phyloP scores from a whole-genome alignment of 306 rosid genomes.

The Castanea mollissima region DNA sequence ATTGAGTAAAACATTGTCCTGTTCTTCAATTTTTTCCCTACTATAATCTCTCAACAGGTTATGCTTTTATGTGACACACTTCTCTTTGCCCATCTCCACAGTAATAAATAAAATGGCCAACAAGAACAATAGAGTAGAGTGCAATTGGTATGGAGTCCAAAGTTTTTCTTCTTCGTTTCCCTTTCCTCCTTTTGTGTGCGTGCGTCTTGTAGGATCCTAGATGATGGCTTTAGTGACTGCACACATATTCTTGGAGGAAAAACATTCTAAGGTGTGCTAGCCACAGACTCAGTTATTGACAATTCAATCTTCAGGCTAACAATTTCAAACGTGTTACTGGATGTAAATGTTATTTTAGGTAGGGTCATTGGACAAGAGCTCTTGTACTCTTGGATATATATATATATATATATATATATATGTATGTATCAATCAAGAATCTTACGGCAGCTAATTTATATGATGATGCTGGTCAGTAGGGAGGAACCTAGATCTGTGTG shows the following conservation, averaged over 20 bases:
- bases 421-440: too few relatives aligned
- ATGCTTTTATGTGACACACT: not conserved
- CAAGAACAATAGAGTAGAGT: too few relatives aligned
- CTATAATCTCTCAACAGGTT: not conserved
- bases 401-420: too few relatives aligned
- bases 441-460: too few relatives aligned
- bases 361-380: not conserved
- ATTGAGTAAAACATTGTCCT: not conserved
- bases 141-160: too few relatives aligned
- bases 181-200: not conserved
- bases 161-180: not conserved
- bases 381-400: not conserved
- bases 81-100: not conserved
- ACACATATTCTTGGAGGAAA: not conserved
- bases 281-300: not conserved
- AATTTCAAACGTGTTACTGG: not conserved
- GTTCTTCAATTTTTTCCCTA: not conserved
- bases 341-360: not conserved
- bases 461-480: too few relatives aligned
- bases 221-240: not conserved
- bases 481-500: not conserved
- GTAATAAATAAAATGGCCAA: not conserved
- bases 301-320: not conserved
- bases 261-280: not conserved
- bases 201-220: not conserved